These are phyloP conservation scores for Fomes fomentarius DNA, from an alignment of 1,284 basidiomycete genomes.

Conservation along the genomic window DNA sequence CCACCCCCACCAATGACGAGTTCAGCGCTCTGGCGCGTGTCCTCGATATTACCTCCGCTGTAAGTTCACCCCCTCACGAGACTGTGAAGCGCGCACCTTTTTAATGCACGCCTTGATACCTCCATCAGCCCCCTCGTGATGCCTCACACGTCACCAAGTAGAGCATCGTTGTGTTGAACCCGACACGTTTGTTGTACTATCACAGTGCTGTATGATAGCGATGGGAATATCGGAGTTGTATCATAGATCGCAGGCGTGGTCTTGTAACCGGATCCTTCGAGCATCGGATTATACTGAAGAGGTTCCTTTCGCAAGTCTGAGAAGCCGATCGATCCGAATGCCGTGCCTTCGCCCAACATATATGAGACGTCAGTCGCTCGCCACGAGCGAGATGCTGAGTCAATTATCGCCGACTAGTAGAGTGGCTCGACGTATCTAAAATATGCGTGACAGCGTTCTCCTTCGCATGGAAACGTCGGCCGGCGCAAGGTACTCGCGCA, in stretches of 20 bases:
- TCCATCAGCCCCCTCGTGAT: conserved; percentile 23
- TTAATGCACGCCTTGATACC: background rate
- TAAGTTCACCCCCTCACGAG: too few species aligned
- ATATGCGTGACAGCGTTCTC: too few species aligned
- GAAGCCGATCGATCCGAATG: background rate
- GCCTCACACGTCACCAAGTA: conserved; percentile 25
- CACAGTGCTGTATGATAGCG: conserved; percentile 10
- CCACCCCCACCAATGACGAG: conserved; percentile 50
- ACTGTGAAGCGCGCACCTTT: too few species aligned
- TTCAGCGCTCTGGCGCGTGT: conserved; percentile 53
- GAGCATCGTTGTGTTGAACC: background rate
- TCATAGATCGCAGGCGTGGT: conserved; percentile 1
- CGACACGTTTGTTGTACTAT: conserved; percentile 1
- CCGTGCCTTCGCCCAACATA: background rate
- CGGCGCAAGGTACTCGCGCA: too few species aligned
- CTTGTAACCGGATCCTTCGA: background rate
- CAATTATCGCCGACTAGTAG: too few species aligned
- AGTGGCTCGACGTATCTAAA: too few species aligned
- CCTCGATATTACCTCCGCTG: conserved; percentile 46
- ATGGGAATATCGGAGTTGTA: conserved; percentile 17
- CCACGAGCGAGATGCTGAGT: too few species aligned
- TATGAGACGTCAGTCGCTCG: too few species aligned
- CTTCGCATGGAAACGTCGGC: too few species aligned
- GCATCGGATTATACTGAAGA: background rate
- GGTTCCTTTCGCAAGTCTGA: background rate